Evolutionary conservation across 2,329 filamentous ascomycete genomes (phyloP).

Genomic region (Lizonia empirigonia): DNA sequence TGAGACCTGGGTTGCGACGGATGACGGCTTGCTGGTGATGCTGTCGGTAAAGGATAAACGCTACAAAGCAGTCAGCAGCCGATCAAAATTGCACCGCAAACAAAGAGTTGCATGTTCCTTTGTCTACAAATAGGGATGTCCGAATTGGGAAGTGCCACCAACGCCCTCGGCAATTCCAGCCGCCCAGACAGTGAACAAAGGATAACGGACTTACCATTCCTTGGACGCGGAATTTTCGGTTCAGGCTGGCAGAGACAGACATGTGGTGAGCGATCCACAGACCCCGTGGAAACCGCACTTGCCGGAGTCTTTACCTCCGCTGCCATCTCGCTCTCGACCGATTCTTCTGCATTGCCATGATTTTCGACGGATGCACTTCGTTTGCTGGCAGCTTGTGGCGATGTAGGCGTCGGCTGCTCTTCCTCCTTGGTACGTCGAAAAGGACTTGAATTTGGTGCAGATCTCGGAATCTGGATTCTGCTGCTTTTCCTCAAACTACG

Average conservation of each 20-base stretch:
- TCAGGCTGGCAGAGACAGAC: slow-evolving; percentile 74
- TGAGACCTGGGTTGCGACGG: slow-evolving; percentile 80
- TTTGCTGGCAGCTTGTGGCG: slow-evolving; percentile 33
- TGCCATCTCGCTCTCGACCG: slow-evolving; percentile 21
- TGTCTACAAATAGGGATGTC: slow-evolving; percentile 24
- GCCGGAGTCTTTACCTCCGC: slow-evolving; percentile 25
- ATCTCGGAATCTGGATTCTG: slow-evolving; percentile 35
- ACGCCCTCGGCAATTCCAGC: slow-evolving; percentile 3
- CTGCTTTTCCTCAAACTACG: slow-evolving; percentile 38
- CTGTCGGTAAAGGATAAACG: slow-evolving; percentile 96
- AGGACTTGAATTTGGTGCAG: slow-evolving; percentile 20
- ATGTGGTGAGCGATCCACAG: slow-evolving; percentile 49
- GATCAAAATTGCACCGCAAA: slow-evolving; percentile 28
- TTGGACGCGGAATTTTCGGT: slow-evolving; percentile 71
- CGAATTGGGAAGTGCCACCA: slow-evolving; percentile 15
- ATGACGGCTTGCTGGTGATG: slow-evolving; percentile 86
- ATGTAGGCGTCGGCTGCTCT: slow-evolving; percentile 26
- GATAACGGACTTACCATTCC: slow-evolving; percentile 65
- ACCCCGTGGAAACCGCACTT: slow-evolving; percentile 39
- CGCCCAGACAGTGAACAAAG: slow-evolving; percentile 28
- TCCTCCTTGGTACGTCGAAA: slow-evolving; percentile 25
- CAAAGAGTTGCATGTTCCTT: slow-evolving; percentile 38
- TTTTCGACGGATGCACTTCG: slow-evolving; percentile 27
- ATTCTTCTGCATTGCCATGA: slow-evolving; percentile 25
- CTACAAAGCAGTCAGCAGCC: slow-evolving; percentile 58